Base-by-base conservation (phyloP, 2,329 filamentous ascomycete species). In the Ramularia endophylla region DNA sequence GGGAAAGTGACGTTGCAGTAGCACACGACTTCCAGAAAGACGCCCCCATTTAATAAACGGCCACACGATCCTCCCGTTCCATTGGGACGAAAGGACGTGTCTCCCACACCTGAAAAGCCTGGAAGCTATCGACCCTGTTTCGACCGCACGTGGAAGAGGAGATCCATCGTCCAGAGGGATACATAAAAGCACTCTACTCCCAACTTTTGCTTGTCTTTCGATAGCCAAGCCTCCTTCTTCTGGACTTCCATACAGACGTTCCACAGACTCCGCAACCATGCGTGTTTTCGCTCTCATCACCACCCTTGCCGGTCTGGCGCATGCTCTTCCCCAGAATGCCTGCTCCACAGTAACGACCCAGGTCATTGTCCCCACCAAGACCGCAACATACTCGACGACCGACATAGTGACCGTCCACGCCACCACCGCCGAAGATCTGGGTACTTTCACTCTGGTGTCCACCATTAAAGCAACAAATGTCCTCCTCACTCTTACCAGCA, bases 301-400 rank as follows among this genome's bases (percentile, higher is more conserved):
- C 22, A 39, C 59, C 13, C 37, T 58, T 22, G 52, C 52, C n/a
- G 51, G 40, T 34, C 13, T 54, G 28, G 45, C 32, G 35, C 35
- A 40, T 37, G 58, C 55, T 35, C 43, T 58, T 16, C 57, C 58
- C 11, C 55, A 57, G 38, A 50, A 54, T 5, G 37, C 30, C 29
- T 61, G 58, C 41, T 44, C 42, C 8, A 60, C 57, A 9, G 50
- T 43, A 15, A 61, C 57, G 8, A 45, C 28, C 11, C 47, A 56
- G 35, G 49, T 55, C 29, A 54, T 59, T 13, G 40, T 56, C 13
- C 58, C 58, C 4, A 60, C 57, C 8, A 51, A 34, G 27, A 61
- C 58, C n/a, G 49, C 48, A 15, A 60, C 57, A 4, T 60, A 57
- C 46, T 42, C 40, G 2, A 50, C 48, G 13, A 59, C 55, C 5